Base-by-base conservation (phyloP, 441 rosid genomes). In the Raphanus hybrid region DNA sequence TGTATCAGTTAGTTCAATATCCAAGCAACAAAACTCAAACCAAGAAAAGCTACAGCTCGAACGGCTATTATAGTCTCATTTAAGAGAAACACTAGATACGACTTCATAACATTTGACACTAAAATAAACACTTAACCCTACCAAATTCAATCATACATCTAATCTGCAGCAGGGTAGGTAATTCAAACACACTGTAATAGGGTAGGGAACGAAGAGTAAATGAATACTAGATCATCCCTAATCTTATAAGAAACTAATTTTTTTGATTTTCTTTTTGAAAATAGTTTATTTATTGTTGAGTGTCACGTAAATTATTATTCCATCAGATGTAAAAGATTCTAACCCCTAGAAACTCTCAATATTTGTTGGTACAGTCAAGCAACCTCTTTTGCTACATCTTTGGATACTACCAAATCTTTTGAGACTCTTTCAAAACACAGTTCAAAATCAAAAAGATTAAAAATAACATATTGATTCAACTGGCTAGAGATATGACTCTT, bases 381-480 rank as follows among this genome's bases (percentile, higher is more conserved):
- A 67, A 73, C 75, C 54, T 39, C 78, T 73, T 62, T 37, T 50
- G 74, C 78, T 73, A 78, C 77, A 78, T 78, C 32, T 20, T 50
- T 61, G 70, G 77, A 73, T 50, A 14, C 34, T 39, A 41, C n/a
- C 3, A 70, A 76, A 60, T 66, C 15, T 78, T 78, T 34, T 73
- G 34, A 18, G 54, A 71, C 26, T 35, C 29, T 26, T 62, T 23
- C 6, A 0, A 29, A 68, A 29, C 26, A 10, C 15, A 62, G 27
- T 63, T 62, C 45, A 54, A 65, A 26, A 14, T 62, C n/a, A 15
- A 4, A 26, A 18, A 45, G 8, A 6, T 11, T 11, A 11, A 18
- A 34, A 29, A 10, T 6, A 5, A 20, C 32, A 57, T 9, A 58
- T 11, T 23, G 29, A 55, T 18, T 55, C 14, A 18, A 39, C 2